Conservation (phyloP, 2,329 filamentous ascomycete genomes). For the Pseudogymnoascus sp. region DNA sequence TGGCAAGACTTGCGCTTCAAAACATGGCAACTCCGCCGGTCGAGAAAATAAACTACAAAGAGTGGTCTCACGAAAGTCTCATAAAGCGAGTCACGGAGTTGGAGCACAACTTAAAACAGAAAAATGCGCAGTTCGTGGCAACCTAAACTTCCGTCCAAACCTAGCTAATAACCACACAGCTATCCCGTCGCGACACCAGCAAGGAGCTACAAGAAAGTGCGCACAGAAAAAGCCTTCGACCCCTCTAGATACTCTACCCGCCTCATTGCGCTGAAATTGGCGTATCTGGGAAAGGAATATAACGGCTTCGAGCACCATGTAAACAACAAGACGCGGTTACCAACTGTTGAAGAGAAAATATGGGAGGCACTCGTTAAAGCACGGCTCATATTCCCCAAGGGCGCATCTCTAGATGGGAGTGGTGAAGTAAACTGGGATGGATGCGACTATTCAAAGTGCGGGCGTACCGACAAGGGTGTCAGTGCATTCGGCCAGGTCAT, state of each 20-base stretch:
- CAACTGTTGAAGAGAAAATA: constrained; percentile 85
- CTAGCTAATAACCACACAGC: constrained; percentile 16
- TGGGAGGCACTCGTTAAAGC: constrained; percentile 85
- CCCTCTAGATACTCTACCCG: constrained; percentile 74
- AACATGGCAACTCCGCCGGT: constrained; percentile 8
- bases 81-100: constrained; percentile 60
- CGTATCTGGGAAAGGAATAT: constrained; percentile 85
- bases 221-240: constrained; percentile 45
- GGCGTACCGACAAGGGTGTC: constrained; percentile 84
- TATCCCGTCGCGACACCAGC: constrained; percentile 3
- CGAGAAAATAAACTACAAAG: constrained; percentile 41
- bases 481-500: constrained; percentile 97
- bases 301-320: constrained; percentile 87
- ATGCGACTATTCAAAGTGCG: constrained; percentile 91
- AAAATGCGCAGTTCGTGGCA: constrained; percentile 28
- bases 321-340: constrained; percentile 57
- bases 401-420: not conserved
- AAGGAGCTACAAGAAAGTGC: constrained; percentile 23
- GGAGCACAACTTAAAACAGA: constrained; percentile 55
- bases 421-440: constrained; percentile 68
- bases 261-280: constrained; percentile 83
- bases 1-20: constrained; percentile 14
- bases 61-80: constrained; percentile 61
- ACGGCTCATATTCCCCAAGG: constrained; percentile 65
- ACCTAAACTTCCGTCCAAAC: constrained; percentile 13